phyloP scores from a whole-genome alignment of 2,329 filamentous ascomycete species.

The Xylaria sp. region DNA sequence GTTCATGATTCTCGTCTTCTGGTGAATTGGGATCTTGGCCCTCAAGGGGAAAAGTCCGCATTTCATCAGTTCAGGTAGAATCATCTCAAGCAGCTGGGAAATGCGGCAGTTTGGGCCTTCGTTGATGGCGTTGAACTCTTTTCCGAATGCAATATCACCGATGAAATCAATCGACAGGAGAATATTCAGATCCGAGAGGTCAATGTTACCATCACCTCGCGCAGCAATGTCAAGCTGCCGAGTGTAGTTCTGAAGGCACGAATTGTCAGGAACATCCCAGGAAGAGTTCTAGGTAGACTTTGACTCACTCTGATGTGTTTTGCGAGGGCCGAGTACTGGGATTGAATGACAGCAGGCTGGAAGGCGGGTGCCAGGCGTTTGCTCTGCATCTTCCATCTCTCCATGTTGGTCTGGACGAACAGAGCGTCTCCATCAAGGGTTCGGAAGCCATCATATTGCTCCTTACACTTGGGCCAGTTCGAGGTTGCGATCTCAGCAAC shows the following conservation, averaged over 20 bases:
- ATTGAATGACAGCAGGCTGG: conserved; percentile 12
- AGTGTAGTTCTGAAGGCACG: conserved; percentile 7
- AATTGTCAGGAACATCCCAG: neutral
- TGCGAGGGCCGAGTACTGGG: conserved; percentile 12
- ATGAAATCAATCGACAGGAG: conserved; percentile 17
- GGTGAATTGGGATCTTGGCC: conserved; percentile 11
- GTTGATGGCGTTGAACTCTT: conserved; percentile 15
- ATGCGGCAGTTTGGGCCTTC: conserved; percentile 14
- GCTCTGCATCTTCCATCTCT: conserved; percentile 16
- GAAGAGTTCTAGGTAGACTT: neutral
- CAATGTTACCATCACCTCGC: conserved; percentile 1
- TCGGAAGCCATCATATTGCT: conserved; percentile 15
- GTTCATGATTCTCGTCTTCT: conserved; percentile 15
- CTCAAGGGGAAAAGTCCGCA: conserved; percentile 15
- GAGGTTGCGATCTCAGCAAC: conserved; percentile 14
- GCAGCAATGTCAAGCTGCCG: conserved; percentile 12
- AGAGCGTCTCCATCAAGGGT: conserved; percentile 15
- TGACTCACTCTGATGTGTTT: conserved; percentile 9
- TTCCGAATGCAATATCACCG: conserved; percentile 17
- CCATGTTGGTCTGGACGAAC: conserved; percentile 13
- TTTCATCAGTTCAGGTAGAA: conserved; percentile 16
- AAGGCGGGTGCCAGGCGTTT: conserved; percentile 15
- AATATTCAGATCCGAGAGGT: conserved; percentile 14
- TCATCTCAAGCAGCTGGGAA: conserved; percentile 17
- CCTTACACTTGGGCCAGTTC: conserved; percentile 14